Conservation (phyloP, 352 stramenopile genomes). For the Phytophthora ramorum region DNA sequence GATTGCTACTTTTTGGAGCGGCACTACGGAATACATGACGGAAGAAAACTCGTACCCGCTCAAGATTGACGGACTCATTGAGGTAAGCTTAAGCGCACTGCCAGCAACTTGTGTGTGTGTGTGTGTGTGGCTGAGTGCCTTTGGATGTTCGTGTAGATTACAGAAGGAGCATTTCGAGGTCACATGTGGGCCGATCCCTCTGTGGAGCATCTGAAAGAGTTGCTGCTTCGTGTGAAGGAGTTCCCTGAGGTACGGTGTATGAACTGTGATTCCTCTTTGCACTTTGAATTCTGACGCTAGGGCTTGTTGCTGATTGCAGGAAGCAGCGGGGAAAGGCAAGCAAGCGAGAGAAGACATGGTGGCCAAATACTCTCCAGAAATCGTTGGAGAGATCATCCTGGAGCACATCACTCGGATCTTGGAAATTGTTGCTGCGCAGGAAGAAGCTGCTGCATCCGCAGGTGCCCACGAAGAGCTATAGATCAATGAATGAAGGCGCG, state of each 20-base stretch:
- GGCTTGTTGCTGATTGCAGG: constrained; percentile 28
- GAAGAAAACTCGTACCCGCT: constrained; percentile 87
- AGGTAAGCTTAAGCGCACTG: constrained; percentile 41
- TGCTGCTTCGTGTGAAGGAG: constrained; percentile 64
- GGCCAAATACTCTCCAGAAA: constrained; percentile 76
- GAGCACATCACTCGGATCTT: constrained; percentile 72
- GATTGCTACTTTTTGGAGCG: constrained; percentile 94
- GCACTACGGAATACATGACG: constrained; percentile 91
- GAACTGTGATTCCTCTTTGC: not conserved
- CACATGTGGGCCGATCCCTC: constrained; percentile 91
- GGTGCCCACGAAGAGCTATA: constrained; percentile 66
- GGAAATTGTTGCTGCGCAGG: constrained; percentile 36
- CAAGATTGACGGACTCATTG: constrained; percentile 77
- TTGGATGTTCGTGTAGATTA: constrained; percentile 51
- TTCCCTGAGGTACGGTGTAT: constrained; percentile 57
- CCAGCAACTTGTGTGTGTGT: not conserved
- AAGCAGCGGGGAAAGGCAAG: constrained; percentile 71
- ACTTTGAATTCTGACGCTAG: not conserved
- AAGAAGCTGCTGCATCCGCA: constrained; percentile 19
- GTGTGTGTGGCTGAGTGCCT: not conserved
- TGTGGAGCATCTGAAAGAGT: constrained; percentile 66
- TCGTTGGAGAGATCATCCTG: constrained; percentile 78
- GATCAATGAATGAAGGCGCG: constrained; percentile 6
- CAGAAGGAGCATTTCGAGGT: constrained; percentile 77
- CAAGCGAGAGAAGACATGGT: constrained; percentile 86